Evolutionary conservation across 352 stramenopile species (phyloP).

Genomic region (Phytophthora crassamura): DNA sequence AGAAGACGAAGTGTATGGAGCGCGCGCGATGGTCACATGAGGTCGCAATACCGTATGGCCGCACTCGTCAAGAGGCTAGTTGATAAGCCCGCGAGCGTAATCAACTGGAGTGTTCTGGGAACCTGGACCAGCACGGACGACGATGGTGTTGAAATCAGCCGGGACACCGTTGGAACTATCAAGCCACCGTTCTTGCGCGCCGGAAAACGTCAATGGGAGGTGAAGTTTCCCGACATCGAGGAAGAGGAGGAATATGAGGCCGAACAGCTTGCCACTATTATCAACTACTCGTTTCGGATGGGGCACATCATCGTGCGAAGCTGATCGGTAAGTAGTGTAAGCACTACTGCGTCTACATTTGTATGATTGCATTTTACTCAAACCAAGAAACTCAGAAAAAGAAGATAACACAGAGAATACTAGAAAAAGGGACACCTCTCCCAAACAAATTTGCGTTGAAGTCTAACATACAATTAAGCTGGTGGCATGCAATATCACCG

Average conservation of each 20-base stretch:
- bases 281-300: conserved; percentile 6
- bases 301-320: conserved; percentile 4
- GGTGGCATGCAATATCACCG: too few relatives aligned
- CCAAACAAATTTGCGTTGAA: too few relatives aligned
- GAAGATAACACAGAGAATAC: not conserved
- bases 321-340: not conserved
- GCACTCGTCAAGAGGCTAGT: conserved; percentile 7
- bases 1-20: not conserved
- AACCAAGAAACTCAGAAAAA: not conserved
- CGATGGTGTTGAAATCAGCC: not conserved
- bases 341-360: not conserved
- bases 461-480: not conserved
- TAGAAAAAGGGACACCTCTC: not conserved
- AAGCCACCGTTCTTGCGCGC: conserved; percentile 1
- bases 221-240: not conserved
- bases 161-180: not conserved
- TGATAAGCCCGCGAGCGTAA: conserved; percentile 13
- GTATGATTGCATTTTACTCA: not conserved
- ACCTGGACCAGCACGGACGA: not conserved
- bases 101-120: conserved; percentile 14
- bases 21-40: not conserved
- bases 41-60: not conserved
- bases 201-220: not conserved
- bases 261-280: not conserved
- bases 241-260: not conserved